These are phyloP conservation scores for Phytophthora cryptogea DNA, from an alignment of 352 stramenopile species.

Conservation along the genomic window DNA sequence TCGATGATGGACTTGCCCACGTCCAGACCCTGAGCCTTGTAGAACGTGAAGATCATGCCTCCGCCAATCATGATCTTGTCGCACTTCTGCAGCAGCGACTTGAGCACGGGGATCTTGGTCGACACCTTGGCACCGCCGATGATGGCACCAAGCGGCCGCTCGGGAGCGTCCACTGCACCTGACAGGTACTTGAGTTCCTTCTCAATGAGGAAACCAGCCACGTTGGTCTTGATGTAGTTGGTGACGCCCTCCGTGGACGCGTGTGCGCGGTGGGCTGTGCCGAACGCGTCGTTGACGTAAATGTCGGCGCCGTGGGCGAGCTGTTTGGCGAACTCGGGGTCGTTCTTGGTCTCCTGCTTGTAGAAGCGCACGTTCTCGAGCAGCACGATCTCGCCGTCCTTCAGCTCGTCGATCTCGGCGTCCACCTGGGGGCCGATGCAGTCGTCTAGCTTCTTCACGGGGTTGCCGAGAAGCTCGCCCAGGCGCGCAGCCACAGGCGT, in stretches of 20 bases:
- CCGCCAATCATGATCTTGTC: constrained; percentile 97
- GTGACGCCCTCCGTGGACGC: constrained; percentile 97
- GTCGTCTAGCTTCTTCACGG: constrained; percentile 94
- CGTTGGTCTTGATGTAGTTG: constrained; percentile 93
- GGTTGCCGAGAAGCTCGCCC: constrained; percentile 90
- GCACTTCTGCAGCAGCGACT: constrained; percentile 95
- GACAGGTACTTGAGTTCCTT: constrained; percentile 98
- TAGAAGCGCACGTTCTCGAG: constrained; percentile 97
- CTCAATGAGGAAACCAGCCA: constrained; percentile 96
- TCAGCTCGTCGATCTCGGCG: constrained; percentile 73
- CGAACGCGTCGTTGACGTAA: constrained; percentile 99
- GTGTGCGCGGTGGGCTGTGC: constrained; percentile 97
- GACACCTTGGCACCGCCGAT: constrained; percentile 97
- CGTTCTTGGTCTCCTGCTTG: constrained; percentile 98
- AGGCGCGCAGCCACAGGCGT: constrained; percentile 94
- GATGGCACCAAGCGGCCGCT: constrained; percentile 94
- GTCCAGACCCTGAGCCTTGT: constrained; percentile 94
- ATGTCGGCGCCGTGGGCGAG: constrained; percentile 93
- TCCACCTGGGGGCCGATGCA: constrained; percentile 94
- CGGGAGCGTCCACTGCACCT: constrained; percentile 86
- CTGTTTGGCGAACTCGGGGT: constrained; percentile 93
- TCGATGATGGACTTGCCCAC: constrained; percentile 96
- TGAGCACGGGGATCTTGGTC: constrained; percentile 96
- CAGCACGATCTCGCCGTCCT: constrained; percentile 93
- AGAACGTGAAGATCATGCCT: constrained; percentile 98